These are phyloP conservation scores for Alternaria brassicicola DNA, from an alignment of 2,329 filamentous ascomycete genomes.

Conservation along the genomic window DNA sequence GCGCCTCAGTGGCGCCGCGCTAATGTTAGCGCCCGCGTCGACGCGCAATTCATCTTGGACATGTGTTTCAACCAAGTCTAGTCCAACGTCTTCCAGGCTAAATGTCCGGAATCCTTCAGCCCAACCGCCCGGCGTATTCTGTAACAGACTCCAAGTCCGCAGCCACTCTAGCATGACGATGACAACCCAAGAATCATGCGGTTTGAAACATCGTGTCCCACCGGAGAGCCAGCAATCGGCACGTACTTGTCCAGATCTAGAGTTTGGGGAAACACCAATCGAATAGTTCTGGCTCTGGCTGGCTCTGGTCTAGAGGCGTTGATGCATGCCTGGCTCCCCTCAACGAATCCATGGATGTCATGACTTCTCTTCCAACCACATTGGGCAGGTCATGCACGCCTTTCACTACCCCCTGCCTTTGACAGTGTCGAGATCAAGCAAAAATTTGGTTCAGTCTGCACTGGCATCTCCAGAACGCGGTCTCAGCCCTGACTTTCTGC, in stretches of 20 bases:
- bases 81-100: slow-evolving; percentile 6
- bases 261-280: slow-evolving; percentile 8
- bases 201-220: slow-evolving; percentile 4
- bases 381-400: slow-evolving; percentile 4
- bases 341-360: slow-evolving; percentile 18
- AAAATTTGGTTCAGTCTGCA: slow-evolving; percentile 26
- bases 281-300: not conserved
- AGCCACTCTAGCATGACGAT: not conserved
- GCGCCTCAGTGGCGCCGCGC: not conserved
- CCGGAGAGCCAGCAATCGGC: slow-evolving; percentile 3
- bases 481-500: not conserved
- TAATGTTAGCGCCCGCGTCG: slow-evolving; percentile 11
- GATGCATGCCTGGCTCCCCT: slow-evolving; percentile 13
- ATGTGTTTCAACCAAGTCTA: slow-evolving; percentile 15
- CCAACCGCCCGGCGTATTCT: slow-evolving; percentile 6
- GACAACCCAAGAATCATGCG: not conserved
- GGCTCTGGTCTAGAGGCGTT: not conserved
- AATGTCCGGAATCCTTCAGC: slow-evolving; percentile 4
- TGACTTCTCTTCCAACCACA: slow-evolving; percentile 18
- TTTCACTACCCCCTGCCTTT: slow-evolving; percentile 8
- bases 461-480: slow-evolving; percentile 6
- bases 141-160: not conserved
- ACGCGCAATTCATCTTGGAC: slow-evolving; percentile 20
- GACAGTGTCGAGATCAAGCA: slow-evolving; percentile 27
- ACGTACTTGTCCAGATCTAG: slow-evolving; percentile 1